Conservation (phyloP, 1,284 basidiomycete species). For the Fomitopsis betulina region DNA sequence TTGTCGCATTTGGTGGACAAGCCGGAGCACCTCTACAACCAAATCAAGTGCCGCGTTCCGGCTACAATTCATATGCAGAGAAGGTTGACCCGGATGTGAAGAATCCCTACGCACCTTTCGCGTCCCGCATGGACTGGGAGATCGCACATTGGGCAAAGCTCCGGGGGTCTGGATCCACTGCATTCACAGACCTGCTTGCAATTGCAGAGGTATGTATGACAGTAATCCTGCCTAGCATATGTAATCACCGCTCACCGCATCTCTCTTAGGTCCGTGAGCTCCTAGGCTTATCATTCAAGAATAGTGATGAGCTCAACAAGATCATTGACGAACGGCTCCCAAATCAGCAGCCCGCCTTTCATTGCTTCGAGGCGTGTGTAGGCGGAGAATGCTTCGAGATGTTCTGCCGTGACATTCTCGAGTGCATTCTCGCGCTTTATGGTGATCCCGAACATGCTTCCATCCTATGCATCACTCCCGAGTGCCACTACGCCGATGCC, state of each 20-base stretch:
- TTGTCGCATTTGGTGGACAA: too few relatives aligned
- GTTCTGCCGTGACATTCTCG: neutral
- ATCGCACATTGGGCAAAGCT: conserved; percentile 18
- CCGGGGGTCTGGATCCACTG: conserved; percentile 16
- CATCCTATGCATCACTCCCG: neutral
- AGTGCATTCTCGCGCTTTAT: neutral
- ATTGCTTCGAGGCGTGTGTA: neutral
- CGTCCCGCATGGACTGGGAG: conserved; percentile 16
- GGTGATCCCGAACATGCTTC: neutral
- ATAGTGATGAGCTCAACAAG: neutral
- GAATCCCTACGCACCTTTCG: conserved; percentile 17
- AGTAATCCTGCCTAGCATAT: too few relatives aligned
- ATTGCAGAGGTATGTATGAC: conserved; percentile 17
- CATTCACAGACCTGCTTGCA: conserved; percentile 13
- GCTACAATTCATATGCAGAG: too few relatives aligned
- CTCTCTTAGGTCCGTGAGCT: neutral
- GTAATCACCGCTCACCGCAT: too few relatives aligned
- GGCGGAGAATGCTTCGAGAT: neutral
- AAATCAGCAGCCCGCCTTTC: neutral
- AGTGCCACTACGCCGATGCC: conserved; percentile 8
- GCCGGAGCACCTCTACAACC: too few relatives aligned
- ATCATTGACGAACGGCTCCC: neutral
- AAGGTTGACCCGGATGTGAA: too few relatives aligned
- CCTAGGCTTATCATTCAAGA: neutral
- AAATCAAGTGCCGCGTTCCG: too few relatives aligned